Base-by-base conservation (phyloP, 2,329 filamentous ascomycete genomes). In the Neoscytalidium dimidiatum region DNA sequence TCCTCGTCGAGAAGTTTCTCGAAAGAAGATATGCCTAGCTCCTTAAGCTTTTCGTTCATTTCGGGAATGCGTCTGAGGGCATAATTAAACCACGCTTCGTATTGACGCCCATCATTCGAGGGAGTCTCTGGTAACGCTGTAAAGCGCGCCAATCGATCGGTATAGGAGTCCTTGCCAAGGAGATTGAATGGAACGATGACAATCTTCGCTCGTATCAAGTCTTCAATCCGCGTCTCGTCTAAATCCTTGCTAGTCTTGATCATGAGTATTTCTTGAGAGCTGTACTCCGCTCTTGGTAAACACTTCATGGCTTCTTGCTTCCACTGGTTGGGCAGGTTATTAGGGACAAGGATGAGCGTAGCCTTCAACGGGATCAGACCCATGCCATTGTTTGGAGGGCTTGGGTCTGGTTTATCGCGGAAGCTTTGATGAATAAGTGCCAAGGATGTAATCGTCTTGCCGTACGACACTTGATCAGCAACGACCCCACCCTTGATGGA, bases 391-490 rank as follows among this genome's bases (percentile, higher is more conserved):
- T 11, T 23, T 4, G 62, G 41, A 17, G 73, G 66, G 21, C 11
- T 66, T 46, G 52, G 65, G 11, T 41, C 62, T 44, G n/a, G n/a
- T n/a, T n/a, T n/a, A n/a, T 60, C 26, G 52, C 57, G 66, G 31
- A 80, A 79, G 49, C 83, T 79, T 3, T 76, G 73, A 38, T 85
- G 79, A 31, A 89, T 82, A 8, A 90, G 73, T 0, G 81, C 86
- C 13, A 90, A 78, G 2, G 82, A 83, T 0, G 85, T 83, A 1
- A 87, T 83, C 0, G 88, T 91, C 70, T 91, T 91, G 0, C 89
- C 89, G 70, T 88, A 90, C 0, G 86, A 88, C 35, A 89, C 86
- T 49, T 86, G 81, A 69, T 90, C 87, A 2, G 87, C 87, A 35
- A 90, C 78, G 19, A 90, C 80, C 4, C 88, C 88, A 13, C 88